Percentiles rank a stretch among this genome's conserved stretches.
phyloP scores from a whole-genome alignment of 176 grass and related monocot genomes.

The Eragrostis nindensis region DNA sequence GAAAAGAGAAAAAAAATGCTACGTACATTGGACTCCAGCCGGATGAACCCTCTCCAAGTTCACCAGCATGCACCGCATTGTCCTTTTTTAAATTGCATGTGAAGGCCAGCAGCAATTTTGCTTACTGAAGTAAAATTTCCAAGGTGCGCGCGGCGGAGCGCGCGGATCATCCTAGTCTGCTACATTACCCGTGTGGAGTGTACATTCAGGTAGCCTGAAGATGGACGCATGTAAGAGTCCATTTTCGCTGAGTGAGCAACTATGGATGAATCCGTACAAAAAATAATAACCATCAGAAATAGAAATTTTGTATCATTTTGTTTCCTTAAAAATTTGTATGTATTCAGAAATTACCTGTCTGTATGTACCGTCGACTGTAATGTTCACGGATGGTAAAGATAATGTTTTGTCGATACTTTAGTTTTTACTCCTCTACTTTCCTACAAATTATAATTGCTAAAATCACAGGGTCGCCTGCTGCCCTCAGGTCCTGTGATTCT shows the following conservation, averaged over 20 bases:
- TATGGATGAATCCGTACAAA: neutral
- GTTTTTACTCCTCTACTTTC: neutral
- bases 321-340: neutral
- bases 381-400: neutral
- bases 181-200: neutral
- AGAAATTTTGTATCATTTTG: neutral
- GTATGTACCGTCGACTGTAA: neutral
- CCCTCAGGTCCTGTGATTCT: no score
- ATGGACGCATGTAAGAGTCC: neutral
- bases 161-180: no score
- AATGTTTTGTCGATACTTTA: neutral
- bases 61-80: no score
- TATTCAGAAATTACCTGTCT: neutral
- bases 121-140: no score
- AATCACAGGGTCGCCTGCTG: no score
- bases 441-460: no score
- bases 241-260: neutral
- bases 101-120: no score
- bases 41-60: no score
- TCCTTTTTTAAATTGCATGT: no score
- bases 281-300: neutral
- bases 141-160: no score
- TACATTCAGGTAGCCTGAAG: neutral
- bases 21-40: no score
- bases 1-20: no score